Evolutionary conservation across 2,329 filamentous ascomycete genomes (phyloP).

Genomic region (Sordariomycetes sp.): DNA sequence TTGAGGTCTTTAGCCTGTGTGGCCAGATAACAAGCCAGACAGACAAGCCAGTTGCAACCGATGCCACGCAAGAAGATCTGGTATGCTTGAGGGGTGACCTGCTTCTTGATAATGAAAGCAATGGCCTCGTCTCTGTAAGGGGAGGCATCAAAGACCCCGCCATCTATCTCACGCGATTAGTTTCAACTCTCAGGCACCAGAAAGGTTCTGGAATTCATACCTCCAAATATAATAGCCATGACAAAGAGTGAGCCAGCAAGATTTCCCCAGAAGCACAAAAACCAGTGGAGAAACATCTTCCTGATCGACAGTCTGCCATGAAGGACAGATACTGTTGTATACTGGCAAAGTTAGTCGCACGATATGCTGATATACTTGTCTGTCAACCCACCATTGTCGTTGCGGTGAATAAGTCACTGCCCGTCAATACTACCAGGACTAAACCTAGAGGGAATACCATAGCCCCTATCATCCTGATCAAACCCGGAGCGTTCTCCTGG

Average conservation of each 20-base stretch:
- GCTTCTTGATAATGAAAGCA: slow-evolving; percentile 35
- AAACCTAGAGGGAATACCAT: slow-evolving; percentile 38
- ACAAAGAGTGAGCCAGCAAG: slow-evolving; percentile 34
- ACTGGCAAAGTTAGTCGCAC: slow-evolving; percentile 7
- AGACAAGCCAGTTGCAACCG: slow-evolving; percentile 48
- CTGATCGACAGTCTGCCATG: slow-evolving; percentile 6
- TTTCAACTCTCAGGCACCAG: too few species aligned
- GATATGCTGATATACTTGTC: too few species aligned
- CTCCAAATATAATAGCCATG: slow-evolving; percentile 32
- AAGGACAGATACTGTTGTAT: slow-evolving; percentile 8
- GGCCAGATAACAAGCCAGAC: slow-evolving; percentile 36
- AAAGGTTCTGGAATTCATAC: not conserved
- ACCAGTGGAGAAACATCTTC: slow-evolving; percentile 19
- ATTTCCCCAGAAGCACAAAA: slow-evolving; percentile 33
- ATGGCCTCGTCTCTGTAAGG: slow-evolving; percentile 32
- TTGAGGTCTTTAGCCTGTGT: slow-evolving; percentile 37
- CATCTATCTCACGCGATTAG: slow-evolving; percentile 20
- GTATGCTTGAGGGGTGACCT: slow-evolving; percentile 34
- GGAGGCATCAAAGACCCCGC: slow-evolving; percentile 29
- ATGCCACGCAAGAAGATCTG: slow-evolving; percentile 44
- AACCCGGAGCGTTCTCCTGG: slow-evolving; percentile 33
- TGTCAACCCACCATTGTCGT: slow-evolving; percentile 25
- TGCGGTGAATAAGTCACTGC: slow-evolving; percentile 35
- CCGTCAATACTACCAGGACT: slow-evolving; percentile 35
- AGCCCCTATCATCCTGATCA: slow-evolving; percentile 31